Percentiles rank a stretch among this genome's conserved stretches.
Conservation (phyloP, 192 early-diverging fungal species). For the Rhizophagus prolifer region DNA sequence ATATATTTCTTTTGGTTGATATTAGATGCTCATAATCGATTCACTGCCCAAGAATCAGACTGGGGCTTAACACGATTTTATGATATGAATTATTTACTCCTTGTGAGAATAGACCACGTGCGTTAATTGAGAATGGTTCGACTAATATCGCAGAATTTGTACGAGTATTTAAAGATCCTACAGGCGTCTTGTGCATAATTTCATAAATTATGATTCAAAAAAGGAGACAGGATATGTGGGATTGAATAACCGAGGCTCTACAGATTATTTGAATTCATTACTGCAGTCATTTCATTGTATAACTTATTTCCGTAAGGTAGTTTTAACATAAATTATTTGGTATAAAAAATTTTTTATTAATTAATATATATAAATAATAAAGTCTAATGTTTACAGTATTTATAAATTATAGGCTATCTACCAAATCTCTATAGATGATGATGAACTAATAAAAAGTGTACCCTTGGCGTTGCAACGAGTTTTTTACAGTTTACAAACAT, state of each 20-base stretch:
- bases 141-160: slow-evolving; percentile 72
- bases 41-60: slow-evolving; percentile 76
- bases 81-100: slow-evolving; percentile 46
- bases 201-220: slow-evolving; percentile 90
- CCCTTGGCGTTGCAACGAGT: slow-evolving; percentile 91
- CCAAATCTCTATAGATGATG: slow-evolving; percentile 87
- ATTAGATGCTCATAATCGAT: slow-evolving; percentile 75
- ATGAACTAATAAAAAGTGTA: slow-evolving; percentile 85
- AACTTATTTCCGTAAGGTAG: slow-evolving; percentile 81
- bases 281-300: slow-evolving; percentile 95
- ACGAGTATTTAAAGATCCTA: slow-evolving; percentile 79
- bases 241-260: slow-evolving; percentile 95
- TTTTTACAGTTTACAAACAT: slow-evolving; percentile 87
- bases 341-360: too few relatives aligned
- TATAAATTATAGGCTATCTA: slow-evolving; percentile 61
- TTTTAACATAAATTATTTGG: background rate
- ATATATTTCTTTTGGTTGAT: background rate
- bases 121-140: slow-evolving; percentile 69
- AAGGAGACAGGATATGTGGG: too few relatives aligned
- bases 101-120: slow-evolving; percentile 41
- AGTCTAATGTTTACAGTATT: background rate
- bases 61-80: slow-evolving; percentile 94
- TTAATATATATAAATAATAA: too few relatives aligned
- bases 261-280: slow-evolving; percentile 98
- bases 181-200: slow-evolving; percentile 93